A percentile compares a stretch with the other conserved stretches of the same genome.
phyloP scores from a whole-genome alignment of 345 rosid species.

The Lumnitzera littorea region DNA sequence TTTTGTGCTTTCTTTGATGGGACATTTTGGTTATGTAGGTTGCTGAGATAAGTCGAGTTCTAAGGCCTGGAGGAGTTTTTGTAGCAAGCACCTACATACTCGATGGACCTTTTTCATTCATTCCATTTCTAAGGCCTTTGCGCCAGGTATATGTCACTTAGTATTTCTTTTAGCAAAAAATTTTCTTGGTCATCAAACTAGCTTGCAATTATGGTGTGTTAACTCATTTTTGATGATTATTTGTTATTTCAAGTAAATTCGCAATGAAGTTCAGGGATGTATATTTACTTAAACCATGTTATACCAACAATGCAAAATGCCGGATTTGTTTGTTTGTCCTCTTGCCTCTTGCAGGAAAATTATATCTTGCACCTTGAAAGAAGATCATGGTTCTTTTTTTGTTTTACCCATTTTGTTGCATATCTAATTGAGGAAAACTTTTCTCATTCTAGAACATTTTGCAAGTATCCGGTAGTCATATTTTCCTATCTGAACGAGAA shows the following conservation, averaged over 20 bases:
- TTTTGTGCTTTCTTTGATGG: too few relatives aligned
- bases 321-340: too few relatives aligned
- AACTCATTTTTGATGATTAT: too few relatives aligned
- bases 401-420: too few relatives aligned
- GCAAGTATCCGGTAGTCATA: conserved; percentile 42
- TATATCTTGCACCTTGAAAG: too few relatives aligned
- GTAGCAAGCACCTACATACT: conserved; percentile 64
- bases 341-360: too few relatives aligned
- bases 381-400: too few relatives aligned
- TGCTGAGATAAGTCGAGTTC: conserved; percentile 82
- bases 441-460: conserved; percentile 28
- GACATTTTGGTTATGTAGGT: conserved; percentile 27
- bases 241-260: too few relatives aligned
- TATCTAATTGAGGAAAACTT: not conserved
- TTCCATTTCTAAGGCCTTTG: conserved; percentile 42
- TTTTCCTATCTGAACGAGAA: conserved; percentile 57
- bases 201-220: too few relatives aligned
- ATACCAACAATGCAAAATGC: too few relatives aligned
- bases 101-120: conserved; percentile 46
- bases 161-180: conserved; percentile 4
- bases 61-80: conserved; percentile 83
- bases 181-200: not conserved
- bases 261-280: too few relatives aligned
- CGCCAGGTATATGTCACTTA: conserved; percentile 43
- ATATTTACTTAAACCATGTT: too few relatives aligned